Conservation (phyloP, 2,329 filamentous ascomycete species). For the Aspergillus sp. region DNA sequence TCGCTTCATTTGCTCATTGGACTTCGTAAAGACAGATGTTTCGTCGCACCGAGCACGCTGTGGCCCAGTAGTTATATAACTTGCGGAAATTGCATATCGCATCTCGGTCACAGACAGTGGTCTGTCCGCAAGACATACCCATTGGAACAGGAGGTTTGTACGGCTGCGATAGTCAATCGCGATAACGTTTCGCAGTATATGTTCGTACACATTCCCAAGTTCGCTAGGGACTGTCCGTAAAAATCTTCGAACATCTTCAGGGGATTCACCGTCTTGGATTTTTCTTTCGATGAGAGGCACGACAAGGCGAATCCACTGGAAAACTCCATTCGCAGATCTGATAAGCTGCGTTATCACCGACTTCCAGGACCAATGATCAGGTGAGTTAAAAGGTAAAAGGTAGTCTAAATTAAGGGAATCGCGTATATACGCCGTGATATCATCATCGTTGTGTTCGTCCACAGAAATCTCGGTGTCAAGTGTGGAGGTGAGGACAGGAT, state of each 20-base stretch:
- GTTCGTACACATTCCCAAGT: slow-evolving; percentile 9
- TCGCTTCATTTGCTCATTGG: too few species aligned
- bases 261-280: slow-evolving; percentile 8
- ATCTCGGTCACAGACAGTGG: slow-evolving; percentile 9
- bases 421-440: too few species aligned
- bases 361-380: neutral
- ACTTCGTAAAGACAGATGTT: too few species aligned
- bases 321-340: slow-evolving; percentile 7
- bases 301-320: slow-evolving; percentile 11
- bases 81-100: neutral
- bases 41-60: too few species aligned
- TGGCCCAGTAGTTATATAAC: too few species aligned
- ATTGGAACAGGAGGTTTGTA: slow-evolving; percentile 7
- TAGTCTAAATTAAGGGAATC: too few species aligned
- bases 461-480: too few species aligned
- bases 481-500: too few species aligned
- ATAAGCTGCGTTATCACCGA: slow-evolving; percentile 2
- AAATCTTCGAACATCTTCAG: slow-evolving; percentile 2
- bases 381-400: too few species aligned
- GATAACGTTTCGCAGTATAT: slow-evolving; percentile 8
- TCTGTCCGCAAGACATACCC: slow-evolving; percentile 11
- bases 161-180: neutral
- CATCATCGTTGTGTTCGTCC: too few species aligned
- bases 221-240: slow-evolving; percentile 6
- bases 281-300: slow-evolving; percentile 3